These are phyloP conservation scores for Didymosphaeria variabile DNA, from an alignment of 2,329 filamentous ascomycete genomes.

Conservation along the genomic window DNA sequence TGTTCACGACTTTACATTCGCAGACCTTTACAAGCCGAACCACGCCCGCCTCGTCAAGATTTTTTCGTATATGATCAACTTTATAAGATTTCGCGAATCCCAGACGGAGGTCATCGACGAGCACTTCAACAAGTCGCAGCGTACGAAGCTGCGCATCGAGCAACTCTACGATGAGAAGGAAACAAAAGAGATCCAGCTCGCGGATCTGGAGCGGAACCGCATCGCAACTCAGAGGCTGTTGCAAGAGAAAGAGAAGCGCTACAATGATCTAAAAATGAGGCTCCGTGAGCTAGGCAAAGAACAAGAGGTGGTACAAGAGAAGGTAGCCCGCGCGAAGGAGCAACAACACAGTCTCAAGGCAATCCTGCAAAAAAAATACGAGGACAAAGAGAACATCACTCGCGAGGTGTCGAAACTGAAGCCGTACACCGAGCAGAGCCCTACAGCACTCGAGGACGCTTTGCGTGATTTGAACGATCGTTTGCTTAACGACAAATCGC, in stretches of 20 bases:
- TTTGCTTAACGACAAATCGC: slow-evolving; percentile 78
- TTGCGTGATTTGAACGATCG: slow-evolving; percentile 83
- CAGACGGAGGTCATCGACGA: slow-evolving; percentile 90
- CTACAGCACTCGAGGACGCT: slow-evolving; percentile 80
- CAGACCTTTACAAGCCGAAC: slow-evolving; percentile 89
- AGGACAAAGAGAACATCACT: slow-evolving; percentile 73
- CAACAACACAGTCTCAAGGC: slow-evolving; percentile 81
- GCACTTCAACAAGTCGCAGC: slow-evolving; percentile 90
- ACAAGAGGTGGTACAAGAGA: slow-evolving; percentile 83
- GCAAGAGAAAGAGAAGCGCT: slow-evolving; percentile 83
- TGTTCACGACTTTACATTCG: slow-evolving; percentile 92
- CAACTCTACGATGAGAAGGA: slow-evolving; percentile 85
- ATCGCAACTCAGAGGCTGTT: slow-evolving; percentile 83
- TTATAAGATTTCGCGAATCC: slow-evolving; percentile 94
- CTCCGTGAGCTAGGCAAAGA: slow-evolving; percentile 81
- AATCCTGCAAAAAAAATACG: slow-evolving; percentile 75
- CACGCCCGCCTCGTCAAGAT: slow-evolving; percentile 92
- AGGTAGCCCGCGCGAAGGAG: slow-evolving; percentile 82
- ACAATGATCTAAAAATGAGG: slow-evolving; percentile 84
- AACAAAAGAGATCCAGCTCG: slow-evolving; percentile 80
- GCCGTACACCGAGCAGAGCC: slow-evolving; percentile 91
- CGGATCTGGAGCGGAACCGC: slow-evolving; percentile 82
- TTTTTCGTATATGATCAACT: slow-evolving; percentile 98
- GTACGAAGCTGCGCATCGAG: slow-evolving; percentile 87
- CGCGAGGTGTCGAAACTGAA: slow-evolving; percentile 89